These are phyloP conservation scores for Fusarium udum DNA, from an alignment of 2,329 filamentous ascomycete species.

Conservation along the genomic window DNA sequence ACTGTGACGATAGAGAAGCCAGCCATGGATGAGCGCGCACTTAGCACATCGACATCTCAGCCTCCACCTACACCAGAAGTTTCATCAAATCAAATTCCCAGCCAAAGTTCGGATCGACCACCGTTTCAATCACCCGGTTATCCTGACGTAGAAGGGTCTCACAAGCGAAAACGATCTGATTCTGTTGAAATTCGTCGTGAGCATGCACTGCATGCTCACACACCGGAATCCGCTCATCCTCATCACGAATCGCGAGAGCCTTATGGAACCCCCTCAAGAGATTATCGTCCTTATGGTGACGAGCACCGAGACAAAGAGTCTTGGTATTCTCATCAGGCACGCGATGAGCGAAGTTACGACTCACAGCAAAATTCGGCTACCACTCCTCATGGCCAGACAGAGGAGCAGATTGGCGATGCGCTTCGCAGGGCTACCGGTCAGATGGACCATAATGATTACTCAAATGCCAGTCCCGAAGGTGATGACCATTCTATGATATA, in stretches of 20 bases:
- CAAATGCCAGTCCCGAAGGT: slow-evolving; percentile 63
- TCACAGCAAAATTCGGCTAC: slow-evolving; percentile 58
- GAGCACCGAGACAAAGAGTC: slow-evolving; percentile 59
- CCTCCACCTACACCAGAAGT: slow-evolving; percentile 42
- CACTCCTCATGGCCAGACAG: slow-evolving; percentile 57
- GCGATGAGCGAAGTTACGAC: slow-evolving; percentile 59
- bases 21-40: slow-evolving; percentile 48
- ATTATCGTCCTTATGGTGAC: slow-evolving; percentile 57
- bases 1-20: slow-evolving; percentile 45
- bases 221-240: slow-evolving; percentile 47
- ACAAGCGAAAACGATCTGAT: slow-evolving; percentile 76
- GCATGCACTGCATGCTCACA: slow-evolving; percentile 45
- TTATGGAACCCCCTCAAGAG: slow-evolving; percentile 55
- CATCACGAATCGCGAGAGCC: slow-evolving; percentile 54
- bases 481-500: slow-evolving; percentile 60
- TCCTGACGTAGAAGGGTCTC: slow-evolving; percentile 58
- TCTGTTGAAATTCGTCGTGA: slow-evolving; percentile 64
- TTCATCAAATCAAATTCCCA: slow-evolving; percentile 51
- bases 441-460: slow-evolving; percentile 60
- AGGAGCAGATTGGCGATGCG: slow-evolving; percentile 60
- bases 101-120: slow-evolving; percentile 53
- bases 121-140: slow-evolving; percentile 53
- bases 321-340: slow-evolving; percentile 59
- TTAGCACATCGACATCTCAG: slow-evolving; percentile 38
- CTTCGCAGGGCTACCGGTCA: slow-evolving; percentile 57